Evolutionary conservation across 257 asterid species (phyloP).

Genomic region (Solanum verrucosum): DNA sequence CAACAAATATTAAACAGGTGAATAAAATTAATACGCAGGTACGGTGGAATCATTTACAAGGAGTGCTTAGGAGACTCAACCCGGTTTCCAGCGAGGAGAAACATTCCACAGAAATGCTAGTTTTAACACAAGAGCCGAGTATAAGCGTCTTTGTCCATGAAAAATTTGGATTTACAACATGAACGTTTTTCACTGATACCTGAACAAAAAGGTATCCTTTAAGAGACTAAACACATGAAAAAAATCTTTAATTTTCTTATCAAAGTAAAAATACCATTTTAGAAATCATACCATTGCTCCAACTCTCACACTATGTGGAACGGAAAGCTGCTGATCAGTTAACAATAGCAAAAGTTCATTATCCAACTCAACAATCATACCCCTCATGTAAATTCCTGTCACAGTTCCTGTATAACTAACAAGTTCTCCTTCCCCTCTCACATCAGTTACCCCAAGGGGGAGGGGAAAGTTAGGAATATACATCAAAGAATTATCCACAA

Average conservation of each 20-base stretch:
- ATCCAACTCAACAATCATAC: conserved; percentile 85
- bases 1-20: conserved; percentile 3
- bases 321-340: conserved; percentile 46
- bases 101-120: conserved; percentile 58
- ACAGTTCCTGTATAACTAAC: conserved; percentile 65
- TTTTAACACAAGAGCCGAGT: conserved; percentile 77
- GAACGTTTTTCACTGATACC: conserved; percentile 73
- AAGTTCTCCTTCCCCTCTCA: conserved; percentile 49
- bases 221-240: conserved; percentile 1
- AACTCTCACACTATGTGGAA: conserved; percentile 77
- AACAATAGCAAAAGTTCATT: conserved; percentile 47
- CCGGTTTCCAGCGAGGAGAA: conserved; percentile 75
- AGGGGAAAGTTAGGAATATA: conserved; percentile 31
- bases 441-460: neutral
- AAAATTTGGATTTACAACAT: conserved; percentile 68
- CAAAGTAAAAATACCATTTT: neutral
- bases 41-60: neutral
- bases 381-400: conserved; percentile 70
- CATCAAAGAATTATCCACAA: conserved; percentile 37
- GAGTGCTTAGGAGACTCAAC: conserved; percentile 29
- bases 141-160: conserved; percentile 63
- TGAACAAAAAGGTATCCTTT: conserved; percentile 18
- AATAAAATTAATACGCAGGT: neutral
- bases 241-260: neutral
- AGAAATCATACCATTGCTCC: conserved; percentile 69